Base-by-base conservation (phyloP, 2,329 filamentous ascomycete species). In the Colletotrichum destructivum region DNA sequence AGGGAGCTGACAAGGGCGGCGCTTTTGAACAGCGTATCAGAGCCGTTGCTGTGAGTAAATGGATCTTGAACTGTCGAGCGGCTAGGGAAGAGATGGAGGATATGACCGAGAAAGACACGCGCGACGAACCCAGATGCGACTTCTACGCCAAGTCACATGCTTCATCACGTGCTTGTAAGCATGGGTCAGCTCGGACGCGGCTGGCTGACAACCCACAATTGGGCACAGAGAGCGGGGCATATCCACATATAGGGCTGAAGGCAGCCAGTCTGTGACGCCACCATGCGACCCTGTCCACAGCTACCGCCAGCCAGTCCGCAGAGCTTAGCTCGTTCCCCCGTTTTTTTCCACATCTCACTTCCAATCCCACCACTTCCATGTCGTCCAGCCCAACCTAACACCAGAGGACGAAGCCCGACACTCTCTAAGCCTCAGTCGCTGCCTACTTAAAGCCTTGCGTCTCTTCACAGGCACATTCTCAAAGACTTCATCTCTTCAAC, bases 161-260 rank as follows among this genome's bases (percentile, higher is more conserved):
- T 16, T 1, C 0, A 3, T 1, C 60, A 52, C 47, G 60, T 62
- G 60, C 21, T 11, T 2, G 0, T 7, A 0, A 0, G 9, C 26
- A 40, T 0, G 15, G 54, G 16, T 13, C 4, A 8, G 16, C 13
- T 5, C 4, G 2, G 16, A 61, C 38, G 40, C 54, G 21, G 12
- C 18, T 62, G 4, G 35, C 3, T 2, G 61, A 49, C 35, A n/a
- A 23, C 40, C 51, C 15, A 7, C n/a, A 15, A 56, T 56, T 35
- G 49, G 65, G 18, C 13, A 18, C 13, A 54, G 3, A 31, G 51
- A 52, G 62, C 56, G 66, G 57, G 57, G 59, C 69, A 3, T 38
- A 57, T 67, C 74, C 74, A 74, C 70, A 59, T 74, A 57, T 75
- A 75, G 63, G 74, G 74, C 74, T 75, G 74, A 72, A 54, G 57